Base-by-base conservation (phyloP, 2,329 filamentous ascomycete genomes). In the Pseudogymnoascus sp. region DNA sequence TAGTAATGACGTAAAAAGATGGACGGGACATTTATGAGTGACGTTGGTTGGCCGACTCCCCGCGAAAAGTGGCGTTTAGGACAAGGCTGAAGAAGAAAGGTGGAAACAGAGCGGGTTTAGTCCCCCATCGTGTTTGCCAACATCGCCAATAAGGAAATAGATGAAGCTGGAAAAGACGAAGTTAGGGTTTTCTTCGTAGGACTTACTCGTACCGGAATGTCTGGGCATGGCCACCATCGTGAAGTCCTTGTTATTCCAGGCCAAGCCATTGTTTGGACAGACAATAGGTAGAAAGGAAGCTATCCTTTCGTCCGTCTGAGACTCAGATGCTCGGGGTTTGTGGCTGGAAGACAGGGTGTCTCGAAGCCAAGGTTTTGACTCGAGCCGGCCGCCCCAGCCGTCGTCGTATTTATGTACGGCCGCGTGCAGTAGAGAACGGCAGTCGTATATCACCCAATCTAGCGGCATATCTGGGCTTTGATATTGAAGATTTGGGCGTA, bases 1-100 rank as follows among this genome's bases (percentile, higher is more conserved):
- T 56, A 56, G 28, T 56, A 33, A 33, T 56, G 50, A 56, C 50
- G 50, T 56, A 56, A 56, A 56, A 56, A 56, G 50, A 56, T 56
- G 50, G 50, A 6, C 25, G 33, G 28, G 50, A 56, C 50, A 21
- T 33, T 56, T 56, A 33, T 56, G 28, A 56, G 50, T 56, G 50
- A 56, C 50, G 50, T 56, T 56, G 50, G 50, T 56, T 56, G 50
- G 50, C 50, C 50, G 16, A 35, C 28, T 56, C 50, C 50, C 50
- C 50, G 50, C 50, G 28, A 56, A 56, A 33, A 56, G 50, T 56
- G 50, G 50, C 50, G 25, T 56, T 56, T 33, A 56, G 28, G 25
- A 56, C 50, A 56, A 56, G 50, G 50, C 50, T 56, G 50, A 56
- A 21, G 50, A 33, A 28, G 50, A 33, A 56, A 56, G 28, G 50